Evolutionary conservation across 106 monocot species (phyloP), one percentile per base, ranked within the genome.

Genomic region (Acorus calamus): DNA sequence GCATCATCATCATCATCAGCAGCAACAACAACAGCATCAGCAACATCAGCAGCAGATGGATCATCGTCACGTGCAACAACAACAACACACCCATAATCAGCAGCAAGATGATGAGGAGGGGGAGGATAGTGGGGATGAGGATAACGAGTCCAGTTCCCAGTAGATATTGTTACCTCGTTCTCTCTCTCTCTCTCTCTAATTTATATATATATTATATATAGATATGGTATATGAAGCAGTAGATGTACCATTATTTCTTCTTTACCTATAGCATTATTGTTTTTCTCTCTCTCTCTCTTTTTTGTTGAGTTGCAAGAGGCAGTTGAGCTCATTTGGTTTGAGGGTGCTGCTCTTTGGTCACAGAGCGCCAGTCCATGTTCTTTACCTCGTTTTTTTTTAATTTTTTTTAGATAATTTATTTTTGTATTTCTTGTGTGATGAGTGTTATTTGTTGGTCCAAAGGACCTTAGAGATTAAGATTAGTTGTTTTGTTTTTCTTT

Each of bases 121-220:
- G 41, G 51, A 3, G 59, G 68, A 0, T 11, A 74, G 81, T 6
- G 71, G 59, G 13, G 28, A 28, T 28, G 81, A 89, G 1, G 81
- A 74, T n/a, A 76, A 81, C n/a, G 71, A 73, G 41, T 75, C 71
- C 1, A 89, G 64, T 67, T 86, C 86, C 46, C 81, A 81, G 60
- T 76, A 60, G 8, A n/a, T 4, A 5, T 28, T 28, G 28, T 28
- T 28, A 28, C 1, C 28, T 28, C 28, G 28, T 28, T 28, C 0
- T 28, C 28, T 28, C 28, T 28, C 28, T 28, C 28, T 28, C 28
- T 28, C 28, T 28, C 28, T 28, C 0, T 0, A 0, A 0, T 28
- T 0, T 28, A 28, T 28, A 28, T 28, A 28, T 28, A 28, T 28
- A 28, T 28, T 28, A 28, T 28, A 28, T 28, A 28, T n/a, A n/a